These are phyloP conservation scores for Pythium coloratum DNA, from an alignment of 352 stramenopile species.

Conservation along the genomic window DNA sequence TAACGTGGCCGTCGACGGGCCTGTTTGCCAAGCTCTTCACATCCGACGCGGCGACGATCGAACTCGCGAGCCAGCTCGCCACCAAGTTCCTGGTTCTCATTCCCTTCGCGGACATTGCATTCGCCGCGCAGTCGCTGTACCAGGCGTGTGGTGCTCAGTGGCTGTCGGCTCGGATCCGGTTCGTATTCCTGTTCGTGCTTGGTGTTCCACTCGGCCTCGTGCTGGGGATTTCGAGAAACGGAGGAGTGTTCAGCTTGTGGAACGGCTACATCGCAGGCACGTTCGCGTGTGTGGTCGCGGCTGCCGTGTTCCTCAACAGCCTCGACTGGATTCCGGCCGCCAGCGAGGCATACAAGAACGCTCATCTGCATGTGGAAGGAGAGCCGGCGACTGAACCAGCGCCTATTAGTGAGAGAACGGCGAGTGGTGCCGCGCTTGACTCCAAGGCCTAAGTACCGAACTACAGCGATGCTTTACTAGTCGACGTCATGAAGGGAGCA, in stretches of 20 bases:
- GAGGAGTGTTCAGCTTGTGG: constrained; percentile 57
- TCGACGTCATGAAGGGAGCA: too few relatives aligned
- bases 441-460: neutral
- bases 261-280: constrained; percentile 46
- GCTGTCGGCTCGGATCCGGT: constrained; percentile 54
- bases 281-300: constrained; percentile 38
- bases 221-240: constrained; percentile 40
- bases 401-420: neutral
- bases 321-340: constrained; percentile 56
- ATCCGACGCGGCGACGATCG: constrained; percentile 31
- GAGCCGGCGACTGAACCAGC: constrained; percentile 9
- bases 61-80: constrained; percentile 34
- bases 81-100: constrained; percentile 37
- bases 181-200: constrained; percentile 47
- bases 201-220: constrained; percentile 45
- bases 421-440: neutral
- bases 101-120: constrained; percentile 37
- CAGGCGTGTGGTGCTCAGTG: constrained; percentile 46
- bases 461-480: too few relatives aligned
- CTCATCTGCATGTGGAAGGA: constrained; percentile 32
- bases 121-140: constrained; percentile 44
- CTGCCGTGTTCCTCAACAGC: constrained; percentile 39
- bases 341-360: constrained; percentile 44
- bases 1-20: constrained; percentile 32
- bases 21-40: constrained; percentile 45